Percentiles rank a stretch among this genome's conserved stretches.
Conservation (phyloP, 345 rosid genomes). For the Linum usitatissimum region DNA sequence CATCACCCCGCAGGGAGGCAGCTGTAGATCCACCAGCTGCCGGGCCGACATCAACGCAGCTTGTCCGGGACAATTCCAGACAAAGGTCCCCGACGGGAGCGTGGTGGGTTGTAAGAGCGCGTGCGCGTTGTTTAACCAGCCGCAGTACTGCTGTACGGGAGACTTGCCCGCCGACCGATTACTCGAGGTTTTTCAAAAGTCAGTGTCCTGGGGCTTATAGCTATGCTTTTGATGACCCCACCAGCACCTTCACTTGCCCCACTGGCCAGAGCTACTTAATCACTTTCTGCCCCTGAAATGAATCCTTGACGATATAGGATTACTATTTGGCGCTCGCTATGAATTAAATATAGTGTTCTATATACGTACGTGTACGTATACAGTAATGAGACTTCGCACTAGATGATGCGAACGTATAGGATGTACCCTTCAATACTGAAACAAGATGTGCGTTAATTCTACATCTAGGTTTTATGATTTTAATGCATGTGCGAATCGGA, state of each 20-base stretch:
- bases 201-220: constrained; percentile 54
- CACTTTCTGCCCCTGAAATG: constrained; percentile 61
- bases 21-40: constrained; percentile 42
- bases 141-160: constrained; percentile 46
- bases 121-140: constrained; percentile 46
- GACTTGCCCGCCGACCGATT: constrained; percentile 41
- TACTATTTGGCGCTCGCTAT: too few species aligned
- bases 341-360: too few species aligned
- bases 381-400: too few species aligned
- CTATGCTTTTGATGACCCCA: constrained; percentile 54
- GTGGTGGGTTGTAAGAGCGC: constrained; percentile 63
- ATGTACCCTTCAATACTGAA: too few species aligned
- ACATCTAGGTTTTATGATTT: too few species aligned
- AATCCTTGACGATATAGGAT: too few species aligned
- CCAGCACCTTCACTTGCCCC: constrained; percentile 47
- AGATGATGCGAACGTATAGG: too few species aligned
- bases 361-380: too few species aligned
- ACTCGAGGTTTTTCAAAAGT: constrained; percentile 45
- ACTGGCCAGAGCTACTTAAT: constrained; percentile 35
- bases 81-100: constrained; percentile 4
- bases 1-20: constrained; percentile 38
- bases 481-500: too few species aligned
- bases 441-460: too few species aligned
- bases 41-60: constrained; percentile 37
- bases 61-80: too few species aligned